These are phyloP conservation scores for Colletotrichum melonis DNA, from an alignment of 2,329 filamentous ascomycete species.

Conservation along the genomic window DNA sequence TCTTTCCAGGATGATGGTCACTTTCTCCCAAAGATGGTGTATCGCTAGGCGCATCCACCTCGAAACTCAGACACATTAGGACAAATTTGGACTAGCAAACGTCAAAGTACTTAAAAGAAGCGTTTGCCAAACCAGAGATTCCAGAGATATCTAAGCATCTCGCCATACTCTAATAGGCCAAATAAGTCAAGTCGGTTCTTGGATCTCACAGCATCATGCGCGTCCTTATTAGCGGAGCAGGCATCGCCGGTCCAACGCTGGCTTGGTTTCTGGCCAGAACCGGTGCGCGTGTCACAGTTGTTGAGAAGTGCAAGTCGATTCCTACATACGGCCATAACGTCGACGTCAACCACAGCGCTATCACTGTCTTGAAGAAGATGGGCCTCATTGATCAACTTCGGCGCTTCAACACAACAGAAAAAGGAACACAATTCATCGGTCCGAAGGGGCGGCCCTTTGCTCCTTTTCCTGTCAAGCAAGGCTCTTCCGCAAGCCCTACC, in stretches of 20 bases:
- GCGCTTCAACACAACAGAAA: slow-evolving; percentile 55
- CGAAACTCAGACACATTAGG: neutral
- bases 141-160: no score
- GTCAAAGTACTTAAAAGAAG: neutral
- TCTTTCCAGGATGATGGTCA: neutral
- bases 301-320: slow-evolving; percentile 4
- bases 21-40: neutral
- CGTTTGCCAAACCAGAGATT: neutral
- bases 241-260: slow-evolving; percentile 25
- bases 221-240: slow-evolving; percentile 36
- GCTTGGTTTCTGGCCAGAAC: slow-evolving; percentile 19
- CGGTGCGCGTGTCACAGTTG: slow-evolving; percentile 15
- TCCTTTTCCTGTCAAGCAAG: slow-evolving; percentile 51
- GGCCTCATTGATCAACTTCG: slow-evolving; percentile 51
- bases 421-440: slow-evolving; percentile 60
- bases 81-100: neutral
- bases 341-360: slow-evolving; percentile 38
- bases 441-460: slow-evolving; percentile 48
- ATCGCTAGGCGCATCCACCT: neutral
- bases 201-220: neutral
- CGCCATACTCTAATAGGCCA: no score
- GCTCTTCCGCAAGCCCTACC: slow-evolving; percentile 55
- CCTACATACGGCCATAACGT: slow-evolving; percentile 8
- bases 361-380: slow-evolving; percentile 40
- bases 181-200: neutral